phyloP scores from a whole-genome alignment of 345 rosid genomes.

The Euphorbia tirucalli region DNA sequence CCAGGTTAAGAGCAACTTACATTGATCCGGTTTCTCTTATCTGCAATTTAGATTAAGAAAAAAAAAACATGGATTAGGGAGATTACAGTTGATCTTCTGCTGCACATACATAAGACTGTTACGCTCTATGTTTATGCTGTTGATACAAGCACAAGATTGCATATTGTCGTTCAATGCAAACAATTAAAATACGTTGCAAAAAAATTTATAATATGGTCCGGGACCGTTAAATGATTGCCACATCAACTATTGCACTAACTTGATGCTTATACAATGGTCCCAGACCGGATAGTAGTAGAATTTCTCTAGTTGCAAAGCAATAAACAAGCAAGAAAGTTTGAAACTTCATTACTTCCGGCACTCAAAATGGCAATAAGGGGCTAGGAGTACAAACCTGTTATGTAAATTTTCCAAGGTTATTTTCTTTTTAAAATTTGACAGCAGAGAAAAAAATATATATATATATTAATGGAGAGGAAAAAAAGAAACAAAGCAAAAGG shows the following conservation, averaged over 20 bases:
- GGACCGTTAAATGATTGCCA: too few species aligned
- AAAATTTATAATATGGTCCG: too few species aligned
- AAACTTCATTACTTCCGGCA: slow-evolving; percentile 14
- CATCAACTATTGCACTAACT: too few species aligned
- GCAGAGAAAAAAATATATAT: too few species aligned
- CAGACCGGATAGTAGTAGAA: too few species aligned
- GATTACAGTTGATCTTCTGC: background rate
- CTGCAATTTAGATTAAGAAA: background rate
- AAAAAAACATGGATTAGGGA: background rate
- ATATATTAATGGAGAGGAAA: background rate
- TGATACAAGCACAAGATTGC: background rate
- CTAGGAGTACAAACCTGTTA: background rate
- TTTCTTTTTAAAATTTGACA: slow-evolving; percentile 9
- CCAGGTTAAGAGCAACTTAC: background rate
- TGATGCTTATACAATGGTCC: too few species aligned
- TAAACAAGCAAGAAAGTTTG: slow-evolving; percentile 7
- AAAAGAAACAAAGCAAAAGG: background rate
- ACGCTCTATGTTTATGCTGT: background rate
- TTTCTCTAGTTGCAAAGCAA: background rate
- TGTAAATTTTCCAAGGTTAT: slow-evolving; percentile 17
- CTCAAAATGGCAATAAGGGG: slow-evolving; percentile 5
- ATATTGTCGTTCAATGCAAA: background rate
- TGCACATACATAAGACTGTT: too few species aligned
- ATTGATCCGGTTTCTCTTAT: background rate
- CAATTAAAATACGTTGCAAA: too few species aligned